Evolutionary conservation across 371 early-diverging fungal species (phyloP), one percentile per base, ranked within the genome.

Genomic region (Zancudomyces culisetae): DNA sequence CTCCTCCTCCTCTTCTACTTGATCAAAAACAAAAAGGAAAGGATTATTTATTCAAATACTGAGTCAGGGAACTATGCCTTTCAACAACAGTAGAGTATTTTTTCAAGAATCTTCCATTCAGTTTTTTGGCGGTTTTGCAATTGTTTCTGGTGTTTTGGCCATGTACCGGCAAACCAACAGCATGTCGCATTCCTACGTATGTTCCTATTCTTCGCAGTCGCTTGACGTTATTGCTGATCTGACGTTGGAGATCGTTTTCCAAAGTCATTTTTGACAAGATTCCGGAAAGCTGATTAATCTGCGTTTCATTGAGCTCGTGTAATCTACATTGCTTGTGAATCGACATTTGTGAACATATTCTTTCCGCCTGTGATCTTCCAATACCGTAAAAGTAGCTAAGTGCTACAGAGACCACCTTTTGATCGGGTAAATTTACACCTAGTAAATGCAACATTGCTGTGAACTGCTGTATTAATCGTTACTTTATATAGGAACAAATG

Each of bases 301-400:
- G 88, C 23, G 70, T 60, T 64, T 95, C 95, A 29, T 73, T 74
- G n/a, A 95, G 71, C 56, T 92, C 91, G 49, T 71, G 60, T 22
- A 95, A 76, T 61, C 80, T 80, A 67, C 78, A 71, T 35, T 72
- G 73, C 35, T 72, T 72, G 67, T 89, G 85, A 60, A 93, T 81
- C 22, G 79, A 73, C 24, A 90, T 72, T 30, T 76, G 62, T 52
- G 82, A 74, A 64, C 93, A 90, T 45, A 94, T 62, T 55, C 76
- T 69, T 28, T 70, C 59, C 29, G 83, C 83, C 19, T 85, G 83
- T 42, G 71, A 68, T 46, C 74, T 77, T 15, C 95, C 95, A 58
- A 95, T 85, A 43, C 95, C 95, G 60, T 90, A 90, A 62, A 95
- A 88, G 55, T 83, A 78, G 43, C 85, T 82, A 42, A 95, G 75